Evolutionary conservation across 768 basidiomycete species (phyloP).

Genomic region (Flagelloscypha sp.): DNA sequence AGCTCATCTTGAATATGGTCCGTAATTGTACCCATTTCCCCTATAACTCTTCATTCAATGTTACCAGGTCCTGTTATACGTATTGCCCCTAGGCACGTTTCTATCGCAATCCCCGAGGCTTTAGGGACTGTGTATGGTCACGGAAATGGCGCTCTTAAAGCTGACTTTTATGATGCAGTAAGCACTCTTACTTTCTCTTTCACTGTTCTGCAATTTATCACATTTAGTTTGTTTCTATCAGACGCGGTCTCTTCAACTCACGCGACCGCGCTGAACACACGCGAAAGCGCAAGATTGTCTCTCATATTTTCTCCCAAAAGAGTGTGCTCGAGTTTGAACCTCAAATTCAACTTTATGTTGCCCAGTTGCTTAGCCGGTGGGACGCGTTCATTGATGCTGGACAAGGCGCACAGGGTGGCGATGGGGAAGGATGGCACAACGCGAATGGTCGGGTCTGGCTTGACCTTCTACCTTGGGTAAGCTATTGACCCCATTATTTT

Average conservation of each 20-base stretch:
- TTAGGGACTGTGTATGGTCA: slow-evolving; percentile 70
- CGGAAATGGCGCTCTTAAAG: slow-evolving; percentile 77
- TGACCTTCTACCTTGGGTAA: slow-evolving; percentile 65
- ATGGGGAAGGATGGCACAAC: slow-evolving; percentile 64
- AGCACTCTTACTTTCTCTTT: slow-evolving; percentile 4
- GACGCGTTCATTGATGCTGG: slow-evolving; percentile 56
- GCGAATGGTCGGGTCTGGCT: slow-evolving; percentile 60
- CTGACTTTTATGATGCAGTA: slow-evolving; percentile 72
- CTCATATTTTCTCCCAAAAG: slow-evolving; percentile 80
- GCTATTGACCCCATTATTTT: slow-evolving; percentile 19
- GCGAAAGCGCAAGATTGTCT: slow-evolving; percentile 87
- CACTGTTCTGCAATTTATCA: slow-evolving; percentile 18
- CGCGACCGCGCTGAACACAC: slow-evolving; percentile 72
- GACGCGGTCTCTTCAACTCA: slow-evolving; percentile 69
- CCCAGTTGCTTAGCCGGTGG: slow-evolving; percentile 62
- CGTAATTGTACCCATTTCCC: slow-evolving; percentile 9
- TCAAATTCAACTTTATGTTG: slow-evolving; percentile 55
- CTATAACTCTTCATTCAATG: neutral
- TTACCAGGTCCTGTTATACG: slow-evolving; percentile 54
- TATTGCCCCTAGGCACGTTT: slow-evolving; percentile 70
- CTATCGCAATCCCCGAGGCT: slow-evolving; percentile 71
- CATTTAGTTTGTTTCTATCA: slow-evolving; percentile 76
- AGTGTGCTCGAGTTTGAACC: slow-evolving; percentile 83
- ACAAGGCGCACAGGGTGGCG: slow-evolving; percentile 47
- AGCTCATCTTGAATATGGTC: slow-evolving; percentile 69